A percentile compares a stretch with the other conserved stretches of the same genome.
Evolutionary conservation across 2,329 filamentous ascomycete species (phyloP).

Genomic region (Nothomitra cinnamomea): DNA sequence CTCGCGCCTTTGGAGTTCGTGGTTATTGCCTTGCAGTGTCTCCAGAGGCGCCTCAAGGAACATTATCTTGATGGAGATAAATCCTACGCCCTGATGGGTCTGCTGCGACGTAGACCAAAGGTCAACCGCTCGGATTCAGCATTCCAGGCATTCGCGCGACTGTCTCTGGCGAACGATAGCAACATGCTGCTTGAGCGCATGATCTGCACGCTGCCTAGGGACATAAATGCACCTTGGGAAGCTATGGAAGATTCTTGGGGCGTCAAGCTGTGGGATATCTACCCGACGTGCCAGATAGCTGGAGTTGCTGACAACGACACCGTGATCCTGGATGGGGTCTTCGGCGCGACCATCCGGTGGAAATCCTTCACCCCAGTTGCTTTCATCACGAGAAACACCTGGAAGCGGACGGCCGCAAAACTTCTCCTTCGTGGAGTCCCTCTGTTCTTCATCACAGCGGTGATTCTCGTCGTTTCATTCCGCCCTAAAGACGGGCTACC

Average conservation of each 20-base stretch:
- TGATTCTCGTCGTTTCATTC: too few relatives aligned
- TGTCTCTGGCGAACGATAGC: conserved; percentile 29
- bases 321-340: conserved; percentile 26
- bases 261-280: conserved; percentile 28
- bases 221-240: conserved; percentile 22
- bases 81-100: conserved; percentile 30
- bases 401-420: background rate
- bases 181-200: conserved; percentile 28
- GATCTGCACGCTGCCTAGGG: conserved; percentile 25
- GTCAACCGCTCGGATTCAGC: conserved; percentile 23
- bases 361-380: conserved; percentile 18
- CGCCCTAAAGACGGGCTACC: too few relatives aligned
- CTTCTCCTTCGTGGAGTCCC: background rate
- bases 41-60: conserved; percentile 23
- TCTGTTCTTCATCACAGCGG: conserved; percentile 16
- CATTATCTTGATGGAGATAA: conserved; percentile 22
- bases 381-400: background rate
- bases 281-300: conserved; percentile 24
- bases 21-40: conserved; percentile 21
- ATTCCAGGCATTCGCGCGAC: conserved; percentile 30
- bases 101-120: conserved; percentile 24
- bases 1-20: conserved; percentile 26
- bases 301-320: conserved; percentile 25
- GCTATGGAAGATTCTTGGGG: conserved; percentile 25
- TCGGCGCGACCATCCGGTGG: conserved; percentile 27